A percentile compares a stretch with the other conserved stretches of the same genome.
Conservation (phyloP, 176 grass and related monocot species). For the Bolboschoenus planiculmis region DNA sequence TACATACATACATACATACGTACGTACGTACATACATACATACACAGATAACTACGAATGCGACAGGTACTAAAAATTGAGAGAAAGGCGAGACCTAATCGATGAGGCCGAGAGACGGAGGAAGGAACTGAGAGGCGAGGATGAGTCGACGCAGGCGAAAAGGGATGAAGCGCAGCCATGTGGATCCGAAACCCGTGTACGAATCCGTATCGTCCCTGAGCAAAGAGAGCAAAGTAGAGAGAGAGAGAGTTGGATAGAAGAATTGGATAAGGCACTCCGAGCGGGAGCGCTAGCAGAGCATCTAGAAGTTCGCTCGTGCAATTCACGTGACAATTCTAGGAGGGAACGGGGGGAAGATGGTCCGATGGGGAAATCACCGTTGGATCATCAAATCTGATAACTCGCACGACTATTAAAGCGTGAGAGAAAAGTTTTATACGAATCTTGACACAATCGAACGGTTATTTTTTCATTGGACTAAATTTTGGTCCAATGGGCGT, state of each 20-base stretch:
- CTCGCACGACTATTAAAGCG: too few relatives aligned
- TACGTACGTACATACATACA: not conserved
- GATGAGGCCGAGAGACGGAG: conserved; percentile 6
- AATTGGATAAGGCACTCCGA: not conserved
- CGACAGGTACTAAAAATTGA: too few relatives aligned
- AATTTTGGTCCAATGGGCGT: too few relatives aligned
- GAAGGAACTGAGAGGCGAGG: conserved; percentile 21
- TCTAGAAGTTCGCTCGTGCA: not conserved
- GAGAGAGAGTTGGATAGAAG: not conserved
- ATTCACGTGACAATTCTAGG: not conserved
- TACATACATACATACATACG: not conserved
- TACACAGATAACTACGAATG: too few relatives aligned
- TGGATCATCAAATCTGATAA: too few relatives aligned
- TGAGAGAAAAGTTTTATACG: too few relatives aligned
- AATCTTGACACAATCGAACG: too few relatives aligned
- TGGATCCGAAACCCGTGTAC: not conserved
- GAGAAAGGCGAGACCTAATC: conserved; percentile 29
- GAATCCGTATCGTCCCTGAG: not conserved
- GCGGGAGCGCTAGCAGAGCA: not conserved
- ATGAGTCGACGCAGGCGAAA: conserved; percentile 41
- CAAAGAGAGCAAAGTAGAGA: not conserved
- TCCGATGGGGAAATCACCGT: too few relatives aligned
- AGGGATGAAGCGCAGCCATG: conserved; percentile 53
- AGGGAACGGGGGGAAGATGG: too few relatives aligned
- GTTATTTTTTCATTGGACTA: too few relatives aligned